These are phyloP conservation scores for Clarireedia monteithiana DNA, from an alignment of 2,329 filamentous ascomycete genomes.

Conservation along the genomic window DNA sequence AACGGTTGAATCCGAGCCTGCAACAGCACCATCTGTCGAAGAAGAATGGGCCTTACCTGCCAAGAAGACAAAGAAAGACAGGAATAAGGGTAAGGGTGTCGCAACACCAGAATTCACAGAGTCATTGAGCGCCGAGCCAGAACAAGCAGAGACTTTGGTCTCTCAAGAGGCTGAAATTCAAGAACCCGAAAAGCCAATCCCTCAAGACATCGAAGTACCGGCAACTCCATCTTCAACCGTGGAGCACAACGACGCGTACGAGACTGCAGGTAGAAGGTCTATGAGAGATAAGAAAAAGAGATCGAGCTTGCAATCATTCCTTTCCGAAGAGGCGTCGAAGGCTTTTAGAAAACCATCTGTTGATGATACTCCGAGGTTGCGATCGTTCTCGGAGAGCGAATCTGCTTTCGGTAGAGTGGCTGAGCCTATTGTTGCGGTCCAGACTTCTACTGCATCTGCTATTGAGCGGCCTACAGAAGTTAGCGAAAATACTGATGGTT, in stretches of 20 bases:
- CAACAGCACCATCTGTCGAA: background rate
- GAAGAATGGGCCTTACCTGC: slow-evolving; percentile 13
- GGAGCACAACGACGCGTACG: background rate
- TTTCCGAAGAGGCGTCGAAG: background rate
- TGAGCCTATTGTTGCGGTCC: background rate
- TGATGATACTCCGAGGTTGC: background rate
- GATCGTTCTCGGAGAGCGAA: background rate
- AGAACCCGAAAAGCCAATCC: background rate
- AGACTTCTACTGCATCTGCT: too few relatives aligned
- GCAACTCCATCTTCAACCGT: background rate
- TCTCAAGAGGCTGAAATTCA: background rate
- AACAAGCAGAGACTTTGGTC: background rate
- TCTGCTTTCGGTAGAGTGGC: background rate
- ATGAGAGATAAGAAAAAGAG: slow-evolving; percentile 24
- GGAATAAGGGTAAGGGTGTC: slow-evolving; percentile 27
- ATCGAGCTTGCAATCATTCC: background rate
- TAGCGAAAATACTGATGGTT: too few relatives aligned
- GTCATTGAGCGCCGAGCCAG: background rate
- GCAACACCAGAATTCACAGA: background rate
- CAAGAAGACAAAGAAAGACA: slow-evolving; percentile 34
- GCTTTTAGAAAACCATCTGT: background rate
- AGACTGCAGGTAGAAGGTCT: background rate
- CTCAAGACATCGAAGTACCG: background rate
- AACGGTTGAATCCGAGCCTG: background rate
- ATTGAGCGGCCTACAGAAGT: too few relatives aligned